Evolutionary conservation across 768 basidiomycete species (phyloP), one percentile per base, ranked within the genome.

Genomic region (Lentinula raphanica): DNA sequence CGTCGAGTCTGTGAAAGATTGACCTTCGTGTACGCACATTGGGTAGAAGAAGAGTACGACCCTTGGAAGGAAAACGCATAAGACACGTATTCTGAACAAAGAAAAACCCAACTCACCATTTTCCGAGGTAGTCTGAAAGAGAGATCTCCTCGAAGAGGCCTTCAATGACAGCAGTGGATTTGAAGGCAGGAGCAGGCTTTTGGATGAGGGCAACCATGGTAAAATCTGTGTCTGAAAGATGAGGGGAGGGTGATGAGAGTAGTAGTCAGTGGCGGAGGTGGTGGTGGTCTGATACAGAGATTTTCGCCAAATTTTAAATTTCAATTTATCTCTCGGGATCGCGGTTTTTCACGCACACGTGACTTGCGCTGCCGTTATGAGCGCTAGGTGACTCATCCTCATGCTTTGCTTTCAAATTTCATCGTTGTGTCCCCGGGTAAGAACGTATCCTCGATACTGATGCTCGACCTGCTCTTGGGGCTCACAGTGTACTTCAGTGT

Each of bases 41-140:
- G 94, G 94, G 75, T 97, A 97, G 77, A 96, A 95, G 72, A 96
- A 81, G 17, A 97, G 83, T 35, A 94, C 80, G n/a, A 95, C 86
- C 93, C 94, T 94, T 44, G 49, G 39, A 58, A 56, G 1, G 2
- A 39, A 12, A 53, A 9, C 4, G n/a, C n/a, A 21, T 50, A 3
- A 50, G 35, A 4, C 28, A 36, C 2, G 15, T 11, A 2, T 8
- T 13, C 21, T 25, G 17, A 7, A 25, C 7, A 9, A 3, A 53
- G 3, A 23, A 53, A n/a, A 23, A 17, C 21, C 32, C 44, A 23
- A 19, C 78, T 19, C 62, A 92, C 92, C 92, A 96, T 87, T 92
- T 82, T 32, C 93, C 92, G 29, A 82, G 73, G 72, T 78, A 92
- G 62, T 88, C 83, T 1, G 79, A 71, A 50, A 94, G 73, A n/a